Evolutionary conservation across 305 asterid genomes (phyloP).

Genomic region (Caryopteris hybrid): DNA sequence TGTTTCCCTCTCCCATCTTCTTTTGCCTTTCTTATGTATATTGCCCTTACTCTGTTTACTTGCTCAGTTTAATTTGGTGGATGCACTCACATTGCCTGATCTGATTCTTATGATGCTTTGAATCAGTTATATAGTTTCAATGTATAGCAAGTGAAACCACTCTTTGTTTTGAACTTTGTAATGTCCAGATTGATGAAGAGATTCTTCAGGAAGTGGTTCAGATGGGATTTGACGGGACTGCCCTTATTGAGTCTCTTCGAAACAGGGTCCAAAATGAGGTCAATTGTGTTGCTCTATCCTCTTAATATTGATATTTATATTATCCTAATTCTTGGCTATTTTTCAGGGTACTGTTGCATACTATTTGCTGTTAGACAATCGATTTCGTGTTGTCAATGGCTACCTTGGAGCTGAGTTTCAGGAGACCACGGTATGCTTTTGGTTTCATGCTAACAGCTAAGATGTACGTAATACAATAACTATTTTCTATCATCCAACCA

Average conservation of each 20-base stretch:
- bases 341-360: constrained; percentile 84
- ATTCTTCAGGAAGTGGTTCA: constrained; percentile 79
- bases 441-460: too few relatives aligned
- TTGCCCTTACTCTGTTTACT: too few relatives aligned
- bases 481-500: too few relatives aligned
- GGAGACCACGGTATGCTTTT: constrained; percentile 61
- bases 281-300: constrained; percentile 11
- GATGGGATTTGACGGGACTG: constrained; percentile 74
- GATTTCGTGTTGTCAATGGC: constrained; percentile 69
- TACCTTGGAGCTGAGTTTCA: constrained; percentile 89
- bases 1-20: too few relatives aligned
- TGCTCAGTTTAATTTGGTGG: too few relatives aligned
- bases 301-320: constrained; percentile 11
- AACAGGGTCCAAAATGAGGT: constrained; percentile 88
- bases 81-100: too few relatives aligned
- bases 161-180: too few relatives aligned
- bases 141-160: too few relatives aligned
- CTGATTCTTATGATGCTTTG: too few relatives aligned
- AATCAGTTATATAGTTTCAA: too few relatives aligned
- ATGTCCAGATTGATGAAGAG: constrained; percentile 91
- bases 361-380: constrained; percentile 78
- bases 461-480: too few relatives aligned
- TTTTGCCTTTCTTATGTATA: too few relatives aligned
- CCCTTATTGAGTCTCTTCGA: constrained; percentile 68
- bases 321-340: constrained; percentile 19